Percentiles rank a stretch among this genome's conserved stretches.
Conservation (phyloP, 2,329 filamentous ascomycete species). For the Malbranchea zuffiana region DNA sequence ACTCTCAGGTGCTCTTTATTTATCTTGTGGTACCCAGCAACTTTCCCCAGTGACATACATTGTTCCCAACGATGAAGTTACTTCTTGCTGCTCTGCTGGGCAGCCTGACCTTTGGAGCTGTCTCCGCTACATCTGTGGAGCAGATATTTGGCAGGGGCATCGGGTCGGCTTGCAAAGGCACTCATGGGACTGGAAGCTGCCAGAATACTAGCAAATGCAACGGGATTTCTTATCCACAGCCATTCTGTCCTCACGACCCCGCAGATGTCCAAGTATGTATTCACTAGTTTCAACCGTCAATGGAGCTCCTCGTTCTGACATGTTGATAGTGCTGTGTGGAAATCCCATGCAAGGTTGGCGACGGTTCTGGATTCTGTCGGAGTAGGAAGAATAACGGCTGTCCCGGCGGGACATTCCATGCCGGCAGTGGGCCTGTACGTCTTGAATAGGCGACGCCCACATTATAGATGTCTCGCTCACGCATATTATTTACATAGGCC, state of each 20-base stretch:
- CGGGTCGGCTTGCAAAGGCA: neutral
- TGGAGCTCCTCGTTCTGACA: too few relatives aligned
- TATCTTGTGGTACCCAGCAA: too few relatives aligned
- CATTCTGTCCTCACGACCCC: neutral
- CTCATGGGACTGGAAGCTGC: conserved; percentile 1
- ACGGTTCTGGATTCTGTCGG: neutral
- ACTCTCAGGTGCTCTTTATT: too few relatives aligned
- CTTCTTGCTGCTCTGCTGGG: neutral
- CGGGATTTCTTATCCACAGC: neutral
- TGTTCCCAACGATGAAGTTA: conserved; percentile 3
- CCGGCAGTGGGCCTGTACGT: neutral
- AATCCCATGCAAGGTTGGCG: neutral
- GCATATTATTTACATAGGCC: neutral
- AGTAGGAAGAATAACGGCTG: neutral
- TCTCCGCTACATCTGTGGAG: neutral
- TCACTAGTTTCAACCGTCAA: too few relatives aligned
- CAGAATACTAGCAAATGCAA: neutral
- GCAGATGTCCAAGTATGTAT: neutral
- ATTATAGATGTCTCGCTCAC: neutral
- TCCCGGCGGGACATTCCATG: neutral
- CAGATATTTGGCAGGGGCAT: neutral
- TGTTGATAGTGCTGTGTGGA: conserved; percentile 4
- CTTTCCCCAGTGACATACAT: too few relatives aligned
- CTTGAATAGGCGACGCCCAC: neutral
- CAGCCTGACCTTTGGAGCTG: neutral